Evolutionary conservation across 2,329 filamentous ascomycete species (phyloP).

Genomic region (Curvularia hawaiiensis): DNA sequence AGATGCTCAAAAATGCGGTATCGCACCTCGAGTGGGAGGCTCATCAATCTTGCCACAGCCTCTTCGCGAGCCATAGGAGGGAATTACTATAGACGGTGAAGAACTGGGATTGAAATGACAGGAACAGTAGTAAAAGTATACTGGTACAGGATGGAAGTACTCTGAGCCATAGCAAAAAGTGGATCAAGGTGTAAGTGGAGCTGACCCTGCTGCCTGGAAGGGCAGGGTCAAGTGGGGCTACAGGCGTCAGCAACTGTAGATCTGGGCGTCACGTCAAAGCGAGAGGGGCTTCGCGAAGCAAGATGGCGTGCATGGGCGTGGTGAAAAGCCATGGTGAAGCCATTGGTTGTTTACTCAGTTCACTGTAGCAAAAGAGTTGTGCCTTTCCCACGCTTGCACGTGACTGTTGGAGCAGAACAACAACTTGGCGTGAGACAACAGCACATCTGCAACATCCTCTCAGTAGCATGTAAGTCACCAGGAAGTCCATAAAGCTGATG

Average conservation of each 20-base stretch:
- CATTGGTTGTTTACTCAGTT: background rate
- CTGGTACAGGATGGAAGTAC: background rate
- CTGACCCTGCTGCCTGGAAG: conserved; percentile 25
- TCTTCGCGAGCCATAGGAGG: conserved; percentile 14
- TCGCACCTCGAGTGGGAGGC: conserved; percentile 41
- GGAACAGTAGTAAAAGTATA: background rate
- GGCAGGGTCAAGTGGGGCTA: conserved; percentile 15
- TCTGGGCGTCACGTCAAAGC: background rate
- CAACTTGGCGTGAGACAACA: too few species aligned
- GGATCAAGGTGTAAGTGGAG: conserved; percentile 1
- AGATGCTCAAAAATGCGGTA: conserved; percentile 35
- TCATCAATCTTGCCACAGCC: conserved; percentile 20
- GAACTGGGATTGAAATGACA: background rate
- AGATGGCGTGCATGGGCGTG: background rate
- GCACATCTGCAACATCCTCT: too few species aligned
- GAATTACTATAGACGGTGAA: background rate
- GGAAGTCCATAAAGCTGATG: too few species aligned
- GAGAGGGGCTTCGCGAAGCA: background rate
- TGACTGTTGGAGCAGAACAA: too few species aligned
- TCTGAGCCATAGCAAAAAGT: background rate
- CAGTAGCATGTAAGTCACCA: too few species aligned
- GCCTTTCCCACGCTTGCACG: conserved; percentile 5
- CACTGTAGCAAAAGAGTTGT: background rate
- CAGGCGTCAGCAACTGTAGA: conserved; percentile 5
- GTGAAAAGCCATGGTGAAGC: background rate